phyloP scores from a whole-genome alignment of 2,329 filamentous ascomycete species.

The Botrytis cinerea region DNA sequence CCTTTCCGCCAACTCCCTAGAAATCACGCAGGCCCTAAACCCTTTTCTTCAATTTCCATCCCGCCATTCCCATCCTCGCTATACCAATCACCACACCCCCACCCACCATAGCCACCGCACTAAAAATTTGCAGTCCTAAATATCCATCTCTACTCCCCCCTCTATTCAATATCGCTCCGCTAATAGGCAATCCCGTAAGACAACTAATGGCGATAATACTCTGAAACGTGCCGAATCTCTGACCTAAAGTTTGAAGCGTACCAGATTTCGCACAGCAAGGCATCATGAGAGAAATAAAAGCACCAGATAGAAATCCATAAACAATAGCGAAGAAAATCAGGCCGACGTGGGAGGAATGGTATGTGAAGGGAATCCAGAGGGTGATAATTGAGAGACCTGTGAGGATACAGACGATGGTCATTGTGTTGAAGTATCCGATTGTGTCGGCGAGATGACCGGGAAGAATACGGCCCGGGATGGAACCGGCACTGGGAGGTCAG shows the following conservation, averaged over 20 bases:
- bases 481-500: slow-evolving; percentile 38
- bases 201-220: slow-evolving; percentile 25
- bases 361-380: slow-evolving; percentile 54
- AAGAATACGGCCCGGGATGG: slow-evolving; percentile 46
- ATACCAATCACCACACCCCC: not conserved
- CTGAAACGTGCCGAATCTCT: slow-evolving; percentile 41
- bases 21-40: not conserved
- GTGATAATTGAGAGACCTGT: slow-evolving; percentile 50
- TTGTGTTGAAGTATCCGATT: slow-evolving; percentile 54
- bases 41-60: not conserved
- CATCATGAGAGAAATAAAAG: slow-evolving; percentile 62
- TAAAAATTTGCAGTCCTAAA: slow-evolving; percentile 14
- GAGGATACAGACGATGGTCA: slow-evolving; percentile 49
- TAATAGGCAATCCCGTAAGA: slow-evolving; percentile 23
- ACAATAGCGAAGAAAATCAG: slow-evolving; percentile 63
- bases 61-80: not conserved
- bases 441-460: slow-evolving; percentile 54
- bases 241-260: slow-evolving; percentile 39
- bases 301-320: slow-evolving; percentile 68
- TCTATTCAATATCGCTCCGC: slow-evolving; percentile 21
- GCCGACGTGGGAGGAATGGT: slow-evolving; percentile 47
- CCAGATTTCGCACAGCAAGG: slow-evolving; percentile 61
- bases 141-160: not conserved
- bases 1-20: not conserved
- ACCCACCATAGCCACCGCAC: not conserved